phyloP scores from a whole-genome alignment of 768 basidiomycete species.

The Hemileccinum impolitum region DNA sequence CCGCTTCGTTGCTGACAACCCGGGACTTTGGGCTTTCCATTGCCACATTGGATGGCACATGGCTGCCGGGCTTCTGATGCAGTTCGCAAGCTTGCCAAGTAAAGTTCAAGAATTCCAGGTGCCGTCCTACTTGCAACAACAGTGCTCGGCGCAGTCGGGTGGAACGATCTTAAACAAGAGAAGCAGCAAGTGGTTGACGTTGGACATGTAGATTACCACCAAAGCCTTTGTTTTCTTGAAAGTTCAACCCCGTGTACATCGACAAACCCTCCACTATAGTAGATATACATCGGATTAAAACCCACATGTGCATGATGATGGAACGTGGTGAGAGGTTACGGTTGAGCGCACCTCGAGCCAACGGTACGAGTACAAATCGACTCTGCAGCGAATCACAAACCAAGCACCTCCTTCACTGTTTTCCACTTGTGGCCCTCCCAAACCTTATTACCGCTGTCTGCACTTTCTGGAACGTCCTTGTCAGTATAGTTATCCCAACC shows the following conservation, averaged over 20 bases:
- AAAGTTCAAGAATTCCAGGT: constrained; percentile 32
- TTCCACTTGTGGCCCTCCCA: constrained; percentile 36
- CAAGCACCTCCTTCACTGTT: constrained; percentile 26
- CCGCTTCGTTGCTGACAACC: constrained; percentile 42
- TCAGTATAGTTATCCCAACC: constrained; percentile 33
- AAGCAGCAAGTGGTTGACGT: constrained; percentile 11
- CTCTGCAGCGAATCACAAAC: constrained; percentile 14
- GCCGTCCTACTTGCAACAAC: constrained; percentile 32
- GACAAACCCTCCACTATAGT: background rate
- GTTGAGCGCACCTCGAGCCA: background rate
- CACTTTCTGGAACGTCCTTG: constrained; percentile 29
- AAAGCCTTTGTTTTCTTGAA: no score
- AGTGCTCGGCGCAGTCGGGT: constrained; percentile 34
- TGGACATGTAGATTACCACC: constrained; percentile 16
- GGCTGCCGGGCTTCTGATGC: constrained; percentile 40
- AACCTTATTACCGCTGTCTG: constrained; percentile 28
- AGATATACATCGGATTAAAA: background rate
- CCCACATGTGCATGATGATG: background rate
- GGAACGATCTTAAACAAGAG: constrained; percentile 20
- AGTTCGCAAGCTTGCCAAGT: constrained; percentile 37
- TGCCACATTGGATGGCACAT: constrained; percentile 42
- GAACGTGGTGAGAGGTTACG: background rate
- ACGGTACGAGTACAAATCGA: background rate
- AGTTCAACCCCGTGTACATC: background rate
- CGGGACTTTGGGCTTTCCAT: constrained; percentile 46